These are phyloP conservation scores for Talaromyces sp. DNA, from an alignment of 2,329 filamentous ascomycete species.

Conservation along the genomic window DNA sequence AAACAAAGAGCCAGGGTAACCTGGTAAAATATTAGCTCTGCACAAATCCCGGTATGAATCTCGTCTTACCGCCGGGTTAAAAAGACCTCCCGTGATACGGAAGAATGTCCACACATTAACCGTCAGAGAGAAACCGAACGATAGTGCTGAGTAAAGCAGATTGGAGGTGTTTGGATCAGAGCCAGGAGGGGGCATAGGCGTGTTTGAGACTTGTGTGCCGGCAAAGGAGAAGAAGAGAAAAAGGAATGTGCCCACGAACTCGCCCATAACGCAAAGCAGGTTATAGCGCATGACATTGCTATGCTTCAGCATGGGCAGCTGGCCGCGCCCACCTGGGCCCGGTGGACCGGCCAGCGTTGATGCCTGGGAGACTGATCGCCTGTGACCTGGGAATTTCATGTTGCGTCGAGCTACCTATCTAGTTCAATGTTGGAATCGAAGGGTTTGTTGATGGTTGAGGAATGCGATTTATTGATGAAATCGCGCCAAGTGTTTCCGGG, in stretches of 20 bases:
- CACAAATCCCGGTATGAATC: no score
- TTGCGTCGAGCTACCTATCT: no score
- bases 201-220: constrained; percentile 51
- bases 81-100: constrained; percentile 54
- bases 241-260: constrained; percentile 57
- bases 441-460: no score
- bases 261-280: constrained; percentile 51
- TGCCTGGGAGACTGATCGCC: constrained; percentile 8
- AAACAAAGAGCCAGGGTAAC: constrained; percentile 64
- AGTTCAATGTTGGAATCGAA: no score
- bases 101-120: constrained; percentile 61
- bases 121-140: constrained; percentile 51
- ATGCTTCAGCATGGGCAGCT: constrained; percentile 40
- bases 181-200: constrained; percentile 35
- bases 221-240: constrained; percentile 55
- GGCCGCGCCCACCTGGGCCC: constrained; percentile 9
- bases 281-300: constrained; percentile 46
- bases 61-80: constrained; percentile 53
- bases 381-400: constrained; percentile 16
- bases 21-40: no score
- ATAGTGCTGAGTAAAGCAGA: constrained; percentile 48
- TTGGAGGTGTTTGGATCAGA: constrained; percentile 38
- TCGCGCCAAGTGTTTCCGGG: no score
- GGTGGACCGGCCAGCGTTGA: constrained; percentile 13
- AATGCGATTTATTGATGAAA: no score